Evolutionary conservation across 345 rosid genomes (phyloP).

Genomic region (Mangifera indica): DNA sequence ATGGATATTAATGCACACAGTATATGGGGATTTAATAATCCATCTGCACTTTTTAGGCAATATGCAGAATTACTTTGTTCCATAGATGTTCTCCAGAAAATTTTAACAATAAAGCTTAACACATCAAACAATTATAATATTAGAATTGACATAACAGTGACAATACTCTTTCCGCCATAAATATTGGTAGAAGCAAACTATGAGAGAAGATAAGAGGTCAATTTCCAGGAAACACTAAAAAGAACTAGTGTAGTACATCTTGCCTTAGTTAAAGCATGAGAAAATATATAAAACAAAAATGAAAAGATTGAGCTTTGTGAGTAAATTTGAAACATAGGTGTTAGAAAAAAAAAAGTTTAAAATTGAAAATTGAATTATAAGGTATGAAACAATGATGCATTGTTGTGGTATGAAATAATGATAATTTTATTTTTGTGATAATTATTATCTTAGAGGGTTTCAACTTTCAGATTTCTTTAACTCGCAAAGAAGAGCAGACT

Average conservation of each 20-base stretch:
- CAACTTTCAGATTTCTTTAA: slow-evolving; percentile 10
- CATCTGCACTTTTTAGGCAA: neutral
- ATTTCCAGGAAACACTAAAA: too few species aligned
- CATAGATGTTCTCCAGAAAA: neutral
- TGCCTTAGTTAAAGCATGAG: neutral
- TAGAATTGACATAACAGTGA: neutral
- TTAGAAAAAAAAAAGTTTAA: neutral
- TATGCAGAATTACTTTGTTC: slow-evolving; percentile 2
- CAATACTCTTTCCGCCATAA: neutral
- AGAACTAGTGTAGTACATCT: neutral
- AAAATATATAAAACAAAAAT: neutral
- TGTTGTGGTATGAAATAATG: neutral
- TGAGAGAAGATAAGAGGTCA: neutral
- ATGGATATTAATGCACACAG: neutral
- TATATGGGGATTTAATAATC: neutral
- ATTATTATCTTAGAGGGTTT: slow-evolving; percentile 9
- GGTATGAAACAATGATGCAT: slow-evolving; percentile 2
- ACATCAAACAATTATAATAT: slow-evolving; percentile 1
- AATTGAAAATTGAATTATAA: neutral
- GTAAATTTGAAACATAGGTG: neutral
- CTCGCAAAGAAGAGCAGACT: slow-evolving; percentile 10
- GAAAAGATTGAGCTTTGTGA: neutral
- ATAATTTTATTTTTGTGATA: neutral
- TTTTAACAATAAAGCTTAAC: neutral
- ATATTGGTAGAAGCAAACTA: too few species aligned